phyloP scores from a whole-genome alignment of 495 filamentous ascomycete genomes.

The Aspergillus baeticus region DNA sequence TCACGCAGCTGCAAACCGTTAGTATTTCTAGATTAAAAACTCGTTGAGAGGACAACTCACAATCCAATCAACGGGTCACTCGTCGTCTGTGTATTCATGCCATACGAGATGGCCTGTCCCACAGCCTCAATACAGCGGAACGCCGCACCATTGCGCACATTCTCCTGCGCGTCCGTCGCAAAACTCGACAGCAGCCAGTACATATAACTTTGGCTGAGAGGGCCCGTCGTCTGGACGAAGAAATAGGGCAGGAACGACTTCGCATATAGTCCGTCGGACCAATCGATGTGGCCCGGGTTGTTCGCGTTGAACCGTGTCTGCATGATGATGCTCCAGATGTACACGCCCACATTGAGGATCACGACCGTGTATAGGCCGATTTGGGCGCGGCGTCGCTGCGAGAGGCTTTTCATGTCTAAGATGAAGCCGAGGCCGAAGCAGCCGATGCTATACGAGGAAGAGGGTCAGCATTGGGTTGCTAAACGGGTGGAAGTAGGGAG shows the following conservation, averaged over 20 bases:
- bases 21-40: too few species aligned
- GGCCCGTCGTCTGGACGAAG: conserved; percentile 32
- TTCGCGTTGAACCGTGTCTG: conserved; percentile 25
- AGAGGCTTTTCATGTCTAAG: conserved; percentile 29
- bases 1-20: conserved; percentile 20
- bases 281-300: conserved; percentile 27
- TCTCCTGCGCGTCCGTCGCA: conserved; percentile 31
- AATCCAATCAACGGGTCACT: conserved; percentile 28
- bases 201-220: conserved; percentile 32
- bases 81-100: conserved; percentile 32
- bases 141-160: conserved; percentile 31
- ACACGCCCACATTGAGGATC: conserved; percentile 28
- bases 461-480: background rate
- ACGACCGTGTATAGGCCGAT: conserved; percentile 29
- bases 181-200: conserved; percentile 34
- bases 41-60: conserved; percentile 22
- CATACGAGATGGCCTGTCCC: conserved; percentile 30
- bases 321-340: conserved; percentile 34
- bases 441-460: conserved; percentile 18
- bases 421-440: conserved; percentile 34
- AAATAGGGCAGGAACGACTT: conserved; percentile 31
- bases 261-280: conserved; percentile 25
- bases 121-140: conserved; percentile 32
- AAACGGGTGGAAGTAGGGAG: background rate
- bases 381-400: conserved; percentile 31